These are phyloP conservation scores for Aspergillus fumigatiaffinis DNA, from an alignment of 2,329 filamentous ascomycete species.

Conservation along the genomic window DNA sequence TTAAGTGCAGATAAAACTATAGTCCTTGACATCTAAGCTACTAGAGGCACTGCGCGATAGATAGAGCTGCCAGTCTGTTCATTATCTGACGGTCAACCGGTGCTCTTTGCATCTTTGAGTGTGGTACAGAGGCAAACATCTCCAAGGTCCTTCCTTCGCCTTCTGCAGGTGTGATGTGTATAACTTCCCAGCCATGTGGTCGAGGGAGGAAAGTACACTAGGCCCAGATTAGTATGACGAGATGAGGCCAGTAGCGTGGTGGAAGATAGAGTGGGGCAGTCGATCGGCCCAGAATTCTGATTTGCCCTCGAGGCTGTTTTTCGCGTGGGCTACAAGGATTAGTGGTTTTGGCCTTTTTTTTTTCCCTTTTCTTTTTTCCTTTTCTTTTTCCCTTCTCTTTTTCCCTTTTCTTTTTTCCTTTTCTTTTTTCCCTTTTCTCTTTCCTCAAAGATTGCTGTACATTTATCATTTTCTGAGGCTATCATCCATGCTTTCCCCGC, in stretches of 20 bases:
- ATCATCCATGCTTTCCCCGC: background rate
- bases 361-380: background rate
- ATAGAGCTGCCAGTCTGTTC: background rate
- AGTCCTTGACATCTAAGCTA: background rate
- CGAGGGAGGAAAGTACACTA: background rate
- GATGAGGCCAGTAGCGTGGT: background rate
- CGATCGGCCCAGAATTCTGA: background rate
- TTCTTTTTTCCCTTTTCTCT: background rate
- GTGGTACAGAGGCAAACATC: background rate
- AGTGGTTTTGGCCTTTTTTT: conserved; percentile 1
- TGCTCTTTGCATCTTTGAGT: background rate
- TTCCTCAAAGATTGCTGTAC: background rate
- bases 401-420: background rate
- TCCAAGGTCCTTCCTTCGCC: background rate
- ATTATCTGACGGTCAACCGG: background rate
- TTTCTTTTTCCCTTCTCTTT: no score
- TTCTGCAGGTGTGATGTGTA: background rate
- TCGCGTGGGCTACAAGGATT: conserved; percentile 21
- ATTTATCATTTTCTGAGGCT: conserved; percentile 1
- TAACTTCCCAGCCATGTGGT: background rate
- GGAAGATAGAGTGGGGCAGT: background rate
- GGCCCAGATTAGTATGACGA: conserved; percentile 3
- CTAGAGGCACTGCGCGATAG: background rate
- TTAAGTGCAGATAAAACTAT: background rate
- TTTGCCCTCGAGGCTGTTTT: background rate